phyloP scores from a whole-genome alignment of 768 basidiomycete genomes.

The Lactarius hatsudake region DNA sequence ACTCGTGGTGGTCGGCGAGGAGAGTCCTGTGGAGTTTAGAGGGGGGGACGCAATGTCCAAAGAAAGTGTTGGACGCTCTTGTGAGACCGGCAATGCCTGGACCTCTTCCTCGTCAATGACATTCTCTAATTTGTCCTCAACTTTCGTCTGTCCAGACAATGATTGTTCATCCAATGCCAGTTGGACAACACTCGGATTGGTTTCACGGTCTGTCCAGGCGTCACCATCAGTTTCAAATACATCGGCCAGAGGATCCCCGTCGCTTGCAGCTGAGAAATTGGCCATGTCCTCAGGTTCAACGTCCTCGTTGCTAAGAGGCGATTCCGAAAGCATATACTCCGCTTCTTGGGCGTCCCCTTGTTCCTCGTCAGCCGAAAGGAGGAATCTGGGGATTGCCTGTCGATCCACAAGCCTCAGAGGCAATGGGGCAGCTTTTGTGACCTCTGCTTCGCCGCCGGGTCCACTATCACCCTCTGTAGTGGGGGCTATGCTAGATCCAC shows the following conservation, averaged over 20 bases:
- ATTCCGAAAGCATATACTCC: constrained; percentile 24
- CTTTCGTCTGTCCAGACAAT: constrained; percentile 31
- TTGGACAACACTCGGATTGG: constrained; percentile 49
- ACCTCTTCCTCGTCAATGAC: constrained; percentile 43
- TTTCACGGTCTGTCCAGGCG: constrained; percentile 46
- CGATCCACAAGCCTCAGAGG: constrained; percentile 49
- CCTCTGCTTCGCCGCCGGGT: constrained; percentile 28
- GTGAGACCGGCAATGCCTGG: constrained; percentile 29
- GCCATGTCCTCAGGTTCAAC: constrained; percentile 41
- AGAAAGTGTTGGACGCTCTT: constrained; percentile 33
- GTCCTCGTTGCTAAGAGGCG: constrained; percentile 32
- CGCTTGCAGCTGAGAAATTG: constrained; percentile 37
- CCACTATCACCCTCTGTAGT: constrained; percentile 29
- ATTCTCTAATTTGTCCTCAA: constrained; percentile 38
- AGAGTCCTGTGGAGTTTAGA: constrained; percentile 32
- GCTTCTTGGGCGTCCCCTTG: constrained; percentile 25
- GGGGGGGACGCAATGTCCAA: constrained; percentile 45
- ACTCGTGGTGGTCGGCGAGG: constrained; percentile 36
- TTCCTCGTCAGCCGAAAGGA: constrained; percentile 27
- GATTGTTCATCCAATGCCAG: constrained; percentile 50
- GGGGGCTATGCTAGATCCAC: constrained; percentile 5
- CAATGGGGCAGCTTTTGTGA: constrained; percentile 39
- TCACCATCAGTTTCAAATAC: constrained; percentile 67
- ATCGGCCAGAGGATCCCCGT: constrained; percentile 53
- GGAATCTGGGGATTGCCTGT: constrained; percentile 34